Evolutionary conservation across 768 basidiomycete genomes (phyloP).

Genomic region (Mycena chlorophos): DNA sequence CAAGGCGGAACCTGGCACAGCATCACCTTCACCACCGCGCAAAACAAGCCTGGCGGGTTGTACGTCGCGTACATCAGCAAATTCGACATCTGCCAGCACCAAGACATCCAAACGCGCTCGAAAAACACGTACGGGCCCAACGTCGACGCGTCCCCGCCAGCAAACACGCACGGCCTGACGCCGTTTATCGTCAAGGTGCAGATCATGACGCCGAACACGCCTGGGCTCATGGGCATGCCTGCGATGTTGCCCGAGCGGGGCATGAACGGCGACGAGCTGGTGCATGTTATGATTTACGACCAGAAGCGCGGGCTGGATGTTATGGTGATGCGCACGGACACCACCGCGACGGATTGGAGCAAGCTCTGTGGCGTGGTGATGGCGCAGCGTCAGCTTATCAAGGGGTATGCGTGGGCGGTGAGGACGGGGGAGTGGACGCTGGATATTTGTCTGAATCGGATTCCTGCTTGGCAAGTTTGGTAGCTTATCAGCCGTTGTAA

Average conservation of each 20-base stretch:
- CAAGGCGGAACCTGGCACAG: background rate
- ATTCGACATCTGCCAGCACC: constrained; percentile 1
- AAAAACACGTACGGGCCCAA: background rate
- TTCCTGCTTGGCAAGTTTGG: background rate
- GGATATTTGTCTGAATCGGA: background rate
- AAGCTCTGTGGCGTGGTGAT: background rate
- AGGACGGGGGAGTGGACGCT: constrained; percentile 5
- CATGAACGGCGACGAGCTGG: too few species aligned
- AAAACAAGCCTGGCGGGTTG: background rate
- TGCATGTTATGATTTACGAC: constrained; percentile 14
- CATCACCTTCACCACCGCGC: background rate
- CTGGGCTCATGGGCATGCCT: background rate
- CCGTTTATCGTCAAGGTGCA: constrained; percentile 11
- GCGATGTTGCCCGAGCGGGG: too few species aligned
- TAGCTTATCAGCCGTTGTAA: too few species aligned
- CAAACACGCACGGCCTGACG: constrained; percentile 1
- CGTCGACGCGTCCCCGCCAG: background rate
- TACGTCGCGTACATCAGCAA: background rate
- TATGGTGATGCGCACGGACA: background rate
- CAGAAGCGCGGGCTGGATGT: constrained; percentile 1
- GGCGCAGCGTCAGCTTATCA: background rate
- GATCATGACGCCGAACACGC: background rate
- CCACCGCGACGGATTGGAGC: background rate
- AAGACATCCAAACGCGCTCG: too few species aligned
- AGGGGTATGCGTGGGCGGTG: background rate